phyloP scores from a whole-genome alignment of 768 basidiomycete species.

The Porpolomopsis calyptriformis region DNA sequence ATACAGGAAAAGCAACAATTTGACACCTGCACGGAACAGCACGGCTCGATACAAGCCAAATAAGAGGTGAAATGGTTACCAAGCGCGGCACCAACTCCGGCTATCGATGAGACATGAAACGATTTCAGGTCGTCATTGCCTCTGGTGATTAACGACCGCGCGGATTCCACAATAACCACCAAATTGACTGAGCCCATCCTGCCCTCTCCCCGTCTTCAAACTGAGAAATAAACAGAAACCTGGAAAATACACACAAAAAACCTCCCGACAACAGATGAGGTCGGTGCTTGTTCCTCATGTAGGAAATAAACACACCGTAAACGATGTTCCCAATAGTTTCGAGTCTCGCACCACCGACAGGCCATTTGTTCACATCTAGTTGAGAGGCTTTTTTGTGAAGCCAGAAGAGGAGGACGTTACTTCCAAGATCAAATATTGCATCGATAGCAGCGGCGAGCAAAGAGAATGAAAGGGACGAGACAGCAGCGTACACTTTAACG shows the following conservation, averaged over 20 bases:
- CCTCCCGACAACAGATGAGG: conserved; percentile 26
- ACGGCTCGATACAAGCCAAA: conserved; percentile 3
- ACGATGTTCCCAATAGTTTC: conserved; percentile 85
- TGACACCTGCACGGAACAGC: conserved; percentile 44
- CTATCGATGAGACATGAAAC: conserved; percentile 74
- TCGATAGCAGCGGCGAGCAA: conserved; percentile 87
- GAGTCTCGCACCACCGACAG: conserved; percentile 80
- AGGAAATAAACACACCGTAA: conserved; percentile 42
- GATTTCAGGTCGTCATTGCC: conserved; percentile 38
- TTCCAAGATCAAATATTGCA: conserved; percentile 74
- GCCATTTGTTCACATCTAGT: conserved; percentile 82
- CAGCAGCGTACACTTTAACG: conserved; percentile 82
- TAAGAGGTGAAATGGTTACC: conserved; percentile 31
- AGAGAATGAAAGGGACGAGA: conserved; percentile 73
- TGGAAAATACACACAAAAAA: conserved; percentile 28
- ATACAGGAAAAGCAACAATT: conserved; percentile 80
- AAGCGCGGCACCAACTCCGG: conserved; percentile 75
- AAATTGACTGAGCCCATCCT: conserved; percentile 91
- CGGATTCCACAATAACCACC: conserved; percentile 81
- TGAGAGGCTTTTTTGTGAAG: conserved; percentile 61
- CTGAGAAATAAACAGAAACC: not conserved
- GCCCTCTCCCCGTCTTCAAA: conserved; percentile 3
- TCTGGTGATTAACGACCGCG: conserved; percentile 57
- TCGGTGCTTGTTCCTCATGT: not conserved
- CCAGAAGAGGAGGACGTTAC: conserved; percentile 72